phyloP scores from a whole-genome alignment of 2,329 filamentous ascomycete genomes.

The Hypoxylon rubiginosum region DNA sequence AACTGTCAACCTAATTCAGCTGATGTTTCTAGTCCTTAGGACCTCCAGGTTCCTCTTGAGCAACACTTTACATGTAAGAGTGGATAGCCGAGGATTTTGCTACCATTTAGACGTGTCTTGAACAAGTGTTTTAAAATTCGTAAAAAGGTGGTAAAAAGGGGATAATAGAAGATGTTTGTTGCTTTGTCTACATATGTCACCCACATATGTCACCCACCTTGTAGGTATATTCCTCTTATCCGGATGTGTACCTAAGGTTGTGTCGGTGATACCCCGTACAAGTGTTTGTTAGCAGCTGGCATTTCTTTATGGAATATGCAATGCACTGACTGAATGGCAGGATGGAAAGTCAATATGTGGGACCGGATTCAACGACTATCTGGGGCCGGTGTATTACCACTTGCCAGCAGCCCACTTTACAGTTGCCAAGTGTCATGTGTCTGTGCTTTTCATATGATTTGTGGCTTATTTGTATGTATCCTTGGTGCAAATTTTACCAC shows the following conservation, averaged over 20 bases:
- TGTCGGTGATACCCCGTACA: constrained; percentile 12
- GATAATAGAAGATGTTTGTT: neutral
- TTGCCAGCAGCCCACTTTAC: constrained; percentile 18
- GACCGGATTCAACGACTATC: neutral
- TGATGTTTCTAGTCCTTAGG: constrained; percentile 28
- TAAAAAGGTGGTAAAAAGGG: neutral
- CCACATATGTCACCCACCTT: no score
- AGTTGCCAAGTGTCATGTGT: constrained; percentile 7
- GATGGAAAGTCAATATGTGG: constrained; percentile 1
- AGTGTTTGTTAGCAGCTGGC: constrained; percentile 25
- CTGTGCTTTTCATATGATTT: constrained; percentile 1
- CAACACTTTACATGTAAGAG: no score
- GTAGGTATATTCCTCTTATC: neutral
- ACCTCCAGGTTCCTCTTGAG: no score
- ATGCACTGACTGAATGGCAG: no score
- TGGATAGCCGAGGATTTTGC: neutral
- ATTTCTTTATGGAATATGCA: neutral
- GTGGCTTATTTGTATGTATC: neutral
- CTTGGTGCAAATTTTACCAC: neutral
- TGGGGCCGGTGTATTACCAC: constrained; percentile 6
- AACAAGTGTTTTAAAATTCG: neutral
- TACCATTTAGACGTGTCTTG: neutral
- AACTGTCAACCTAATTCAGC: constrained; percentile 35
- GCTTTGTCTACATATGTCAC: no score
- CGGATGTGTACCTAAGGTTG: constrained; percentile 9